A percentile compares a stretch with the other conserved stretches of the same genome.
These are phyloP conservation scores for Coemansia sp. DNA, from an alignment of 192 early-diverging fungal species.

Conservation along the genomic window DNA sequence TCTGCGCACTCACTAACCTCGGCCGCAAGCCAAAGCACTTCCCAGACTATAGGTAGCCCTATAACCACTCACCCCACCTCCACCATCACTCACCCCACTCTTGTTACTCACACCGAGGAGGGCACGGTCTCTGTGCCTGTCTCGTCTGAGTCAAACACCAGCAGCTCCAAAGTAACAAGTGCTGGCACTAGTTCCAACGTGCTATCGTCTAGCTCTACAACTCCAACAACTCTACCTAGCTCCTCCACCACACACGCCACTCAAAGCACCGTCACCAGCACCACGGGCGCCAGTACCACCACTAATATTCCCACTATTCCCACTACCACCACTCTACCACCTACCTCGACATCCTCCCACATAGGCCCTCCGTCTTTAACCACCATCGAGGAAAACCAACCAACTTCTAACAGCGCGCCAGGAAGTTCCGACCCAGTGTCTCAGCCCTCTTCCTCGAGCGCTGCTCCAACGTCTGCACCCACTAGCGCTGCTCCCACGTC, in stretches of 20 bases:
- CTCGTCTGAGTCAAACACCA: background rate
- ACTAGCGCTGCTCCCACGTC: background rate
- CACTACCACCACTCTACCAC: slow-evolving; percentile 4
- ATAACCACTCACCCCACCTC: background rate
- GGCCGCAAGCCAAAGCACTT: background rate
- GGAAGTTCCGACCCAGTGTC: background rate
- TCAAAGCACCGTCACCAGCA: background rate
- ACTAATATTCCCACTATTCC: background rate
- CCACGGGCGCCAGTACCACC: background rate
- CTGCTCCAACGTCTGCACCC: background rate
- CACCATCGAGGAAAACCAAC: background rate
- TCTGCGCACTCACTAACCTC: slow-evolving; percentile 1
- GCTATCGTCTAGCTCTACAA: background rate
- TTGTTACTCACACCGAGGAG: background rate
- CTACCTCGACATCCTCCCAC: slow-evolving; percentile 2
- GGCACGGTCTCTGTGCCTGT: background rate
- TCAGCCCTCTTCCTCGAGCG: background rate
- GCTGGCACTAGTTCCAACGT: slow-evolving; percentile 7
- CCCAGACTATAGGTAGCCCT: background rate
- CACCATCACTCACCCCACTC: background rate
- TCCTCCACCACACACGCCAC: background rate
- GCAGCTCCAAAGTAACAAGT: background rate
- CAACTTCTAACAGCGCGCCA: background rate
- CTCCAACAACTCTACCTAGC: background rate
- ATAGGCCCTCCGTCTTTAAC: background rate